Evolutionary conservation across 2,329 filamentous ascomycete species (phyloP), one percentile per base, ranked within the genome.

Genomic region (Chalaropsis ovoidea): DNA sequence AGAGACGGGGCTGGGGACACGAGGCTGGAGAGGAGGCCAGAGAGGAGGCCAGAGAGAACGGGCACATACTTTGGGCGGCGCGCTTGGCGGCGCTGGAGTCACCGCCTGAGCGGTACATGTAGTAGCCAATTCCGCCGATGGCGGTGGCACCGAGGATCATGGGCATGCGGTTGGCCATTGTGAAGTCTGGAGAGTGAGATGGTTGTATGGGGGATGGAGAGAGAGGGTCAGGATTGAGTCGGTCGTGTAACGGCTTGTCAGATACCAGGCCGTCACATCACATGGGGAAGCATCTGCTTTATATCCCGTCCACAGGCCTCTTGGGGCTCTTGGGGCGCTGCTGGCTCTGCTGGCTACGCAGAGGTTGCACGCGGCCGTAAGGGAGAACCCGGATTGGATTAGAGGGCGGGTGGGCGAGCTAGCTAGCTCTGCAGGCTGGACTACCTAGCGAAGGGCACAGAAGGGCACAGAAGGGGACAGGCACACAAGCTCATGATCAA

Each of bases 31-130:
- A 61, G 15, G 8, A 17, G 63, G 61, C n/a, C n/a, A 31, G 31
- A 31, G 31, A 41, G 19, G 27, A 27, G 19, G 35, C 31, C 3
- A 52, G 54, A 24, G 41, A 39, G 47, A 13, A 4, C 27, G 15
- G 7, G 17, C 45, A 69, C 85, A 58, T 78, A 96, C 93, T 83
- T 79, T 96, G 89, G 70, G 89, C 82, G 75, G 62, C 71, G 56
- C 31, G 68, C 22, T 65, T 67, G n/a, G 92, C 93, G 62, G 82
- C 85, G 76, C 88, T 89, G 63, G 90, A 81, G 75, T 85, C 83
- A 67, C 93, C 92, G 68, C 93, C 93, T 17, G 92, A 88, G 63
- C 78, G 81, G 81, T 95, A 99, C 69, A 97, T 82, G 80, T 97
- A 97, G 81, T 96, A 97, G 54, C 88, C 90, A 67, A 86, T 78